phyloP scores from a whole-genome alignment of 2,329 filamentous ascomycete species.

The Tolypocladium ophioglossoides region DNA sequence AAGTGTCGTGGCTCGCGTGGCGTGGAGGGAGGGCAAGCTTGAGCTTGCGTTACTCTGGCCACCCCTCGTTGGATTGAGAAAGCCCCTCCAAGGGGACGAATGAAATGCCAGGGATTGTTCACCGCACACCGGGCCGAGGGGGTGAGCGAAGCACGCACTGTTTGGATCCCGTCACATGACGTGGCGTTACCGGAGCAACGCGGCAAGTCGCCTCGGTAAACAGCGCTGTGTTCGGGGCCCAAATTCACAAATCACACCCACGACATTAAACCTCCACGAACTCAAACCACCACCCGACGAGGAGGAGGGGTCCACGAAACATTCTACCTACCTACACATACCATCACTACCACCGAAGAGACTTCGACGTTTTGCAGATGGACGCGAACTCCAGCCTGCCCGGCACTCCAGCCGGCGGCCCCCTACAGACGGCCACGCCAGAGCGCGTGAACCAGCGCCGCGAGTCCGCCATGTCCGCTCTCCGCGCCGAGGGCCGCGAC shows the following conservation, averaged over 20 bases:
- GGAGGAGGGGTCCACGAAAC: not conserved
- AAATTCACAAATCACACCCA: not conserved
- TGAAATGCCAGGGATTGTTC: not conserved
- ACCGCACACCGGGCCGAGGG: not conserved
- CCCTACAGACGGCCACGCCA: slow-evolving; percentile 51
- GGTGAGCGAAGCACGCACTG: not conserved
- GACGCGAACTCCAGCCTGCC: slow-evolving; percentile 36
- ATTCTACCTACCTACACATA: slow-evolving; percentile 1
- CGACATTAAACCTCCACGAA: not conserved
- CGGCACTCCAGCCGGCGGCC: slow-evolving; percentile 40
- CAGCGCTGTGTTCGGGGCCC: slow-evolving; percentile 2
- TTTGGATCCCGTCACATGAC: not conserved
- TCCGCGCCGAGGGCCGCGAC: slow-evolving; percentile 34
- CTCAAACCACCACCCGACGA: not conserved
- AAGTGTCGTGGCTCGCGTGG: not conserved
- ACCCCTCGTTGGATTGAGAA: not conserved
- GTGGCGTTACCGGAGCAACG: slow-evolving; percentile 5
- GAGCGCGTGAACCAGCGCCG: slow-evolving; percentile 49
- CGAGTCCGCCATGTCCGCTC: slow-evolving; percentile 24
- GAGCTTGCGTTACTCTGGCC: not conserved
- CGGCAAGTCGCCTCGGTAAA: slow-evolving; percentile 4
- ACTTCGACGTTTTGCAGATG: slow-evolving; percentile 18
- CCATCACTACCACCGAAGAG: not conserved
- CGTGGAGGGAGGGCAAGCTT: not conserved
- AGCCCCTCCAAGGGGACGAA: not conserved